A percentile compares a stretch with the other conserved stretches of the same genome.
Evolutionary conservation across 1,284 basidiomycete genomes (phyloP).

Genomic region (Ceratobasidium sp.): DNA sequence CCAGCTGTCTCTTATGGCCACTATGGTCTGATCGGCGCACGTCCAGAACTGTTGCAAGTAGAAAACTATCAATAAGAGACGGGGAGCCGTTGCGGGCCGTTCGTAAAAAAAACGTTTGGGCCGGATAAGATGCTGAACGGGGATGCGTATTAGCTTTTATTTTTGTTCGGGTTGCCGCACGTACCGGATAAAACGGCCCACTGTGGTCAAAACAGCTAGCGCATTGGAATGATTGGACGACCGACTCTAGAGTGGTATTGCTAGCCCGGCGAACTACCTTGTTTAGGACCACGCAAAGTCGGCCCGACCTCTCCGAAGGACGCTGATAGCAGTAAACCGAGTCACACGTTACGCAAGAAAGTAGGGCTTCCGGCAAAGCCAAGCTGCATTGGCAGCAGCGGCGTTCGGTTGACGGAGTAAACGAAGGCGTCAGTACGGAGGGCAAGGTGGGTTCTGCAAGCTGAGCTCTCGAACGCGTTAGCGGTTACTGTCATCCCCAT

Average conservation of each 20-base stretch:
- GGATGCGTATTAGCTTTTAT: background rate
- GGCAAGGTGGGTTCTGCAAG: background rate
- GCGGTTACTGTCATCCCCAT: background rate
- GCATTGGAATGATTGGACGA: background rate
- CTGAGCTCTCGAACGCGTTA: background rate
- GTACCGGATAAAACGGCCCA: background rate
- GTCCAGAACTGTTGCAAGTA: conserved; percentile 10
- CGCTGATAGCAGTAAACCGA: background rate
- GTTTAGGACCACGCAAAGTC: background rate
- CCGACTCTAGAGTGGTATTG: background rate
- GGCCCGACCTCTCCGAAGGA: background rate
- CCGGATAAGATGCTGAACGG: background rate
- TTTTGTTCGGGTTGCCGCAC: background rate
- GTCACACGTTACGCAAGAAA: background rate
- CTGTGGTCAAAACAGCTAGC: background rate
- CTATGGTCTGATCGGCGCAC: background rate
- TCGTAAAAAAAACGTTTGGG: background rate
- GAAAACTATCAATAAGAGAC: background rate
- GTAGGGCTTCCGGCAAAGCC: background rate
- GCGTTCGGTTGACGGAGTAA: background rate
- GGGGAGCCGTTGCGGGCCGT: background rate
- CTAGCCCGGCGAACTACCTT: background rate
- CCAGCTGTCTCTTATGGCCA: background rate
- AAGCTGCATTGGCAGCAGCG: background rate
- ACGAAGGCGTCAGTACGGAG: background rate